Evolutionary conservation across 352 stramenopile species (phyloP), one percentile per base, ranked within the genome.

Genomic region (Phytophthora boehmeriae): DNA sequence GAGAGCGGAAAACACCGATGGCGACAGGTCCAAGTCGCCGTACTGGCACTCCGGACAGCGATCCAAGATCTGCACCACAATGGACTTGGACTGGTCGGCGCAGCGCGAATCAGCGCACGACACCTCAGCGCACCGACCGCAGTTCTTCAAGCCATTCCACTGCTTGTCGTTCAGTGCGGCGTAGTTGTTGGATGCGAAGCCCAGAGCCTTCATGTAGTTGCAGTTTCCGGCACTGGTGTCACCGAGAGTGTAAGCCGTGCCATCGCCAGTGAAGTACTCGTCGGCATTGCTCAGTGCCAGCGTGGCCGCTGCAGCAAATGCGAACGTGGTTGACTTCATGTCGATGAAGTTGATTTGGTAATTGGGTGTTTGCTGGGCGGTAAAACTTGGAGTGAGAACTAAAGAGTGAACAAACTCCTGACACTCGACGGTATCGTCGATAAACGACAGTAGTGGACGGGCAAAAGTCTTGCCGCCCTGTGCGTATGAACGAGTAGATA

Each of bases 31-130:
- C 30, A 78, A 45, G 43, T 61, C 59, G 30, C 45, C 61, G 23
- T 63, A 19, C 51, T 70, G 71, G 66, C 80, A 89, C 63, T 89
- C 80, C 8, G 80, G 80, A 36, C 80, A 88, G 1, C 76, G 80
- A 51, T 89, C 78, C 5, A 85, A 64, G 48, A 89, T 76, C 59
- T 89, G 72, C 30, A 87, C 70, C 36, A 84, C 58, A 30, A 78
- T 56, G 3, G 55, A 69, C 42, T 56, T 79, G 39, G 46, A 57
- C 52, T 68, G 53, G 59, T 77, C 59, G 9, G 59, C 13, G 47
- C 79, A 89, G 3, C 65, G 57, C 4, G 42, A 27, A 54, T 89
- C 80, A 2, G 43, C 56, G 52, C 75, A 87, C 35, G 62, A 66
- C 28, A 87, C 76, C 44, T 82, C 59, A 20, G 77, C 80, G 46